phyloP scores from a whole-genome alignment of 164 flowering plant species.

The Euptelea pleiosperma region DNA sequence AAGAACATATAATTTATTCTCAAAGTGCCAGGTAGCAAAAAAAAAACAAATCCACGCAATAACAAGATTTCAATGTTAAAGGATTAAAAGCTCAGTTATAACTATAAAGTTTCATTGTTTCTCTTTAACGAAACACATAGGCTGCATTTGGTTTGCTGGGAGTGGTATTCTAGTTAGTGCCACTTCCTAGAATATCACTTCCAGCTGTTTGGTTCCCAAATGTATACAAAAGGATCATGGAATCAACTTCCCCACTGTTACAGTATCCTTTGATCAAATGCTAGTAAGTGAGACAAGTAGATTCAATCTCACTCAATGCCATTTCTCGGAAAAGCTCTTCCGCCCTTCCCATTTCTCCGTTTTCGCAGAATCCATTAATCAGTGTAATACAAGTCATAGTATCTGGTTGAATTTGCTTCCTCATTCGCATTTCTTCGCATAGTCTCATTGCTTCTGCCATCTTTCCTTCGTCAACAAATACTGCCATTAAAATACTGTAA shows the following conservation, averaged over 20 bases:
- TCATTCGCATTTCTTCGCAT: slow-evolving; percentile 62
- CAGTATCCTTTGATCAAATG: slow-evolving; percentile 72
- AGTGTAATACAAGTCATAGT: slow-evolving; percentile 61
- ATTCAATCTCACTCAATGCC: slow-evolving; percentile 49
- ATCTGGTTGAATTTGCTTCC: slow-evolving; percentile 50
- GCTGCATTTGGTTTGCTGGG: too few species aligned
- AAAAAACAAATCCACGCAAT: slow-evolving; percentile 3
- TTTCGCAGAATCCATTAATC: slow-evolving; percentile 58
- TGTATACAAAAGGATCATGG: slow-evolving; percentile 51
- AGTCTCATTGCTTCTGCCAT: slow-evolving; percentile 50
- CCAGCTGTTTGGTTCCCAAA: too few species aligned
- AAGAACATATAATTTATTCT: not conserved
- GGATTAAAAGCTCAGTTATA: too few species aligned
- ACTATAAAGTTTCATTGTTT: too few species aligned
- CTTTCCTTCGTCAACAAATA: slow-evolving; percentile 49
- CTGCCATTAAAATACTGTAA: slow-evolving; percentile 58
- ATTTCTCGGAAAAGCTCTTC: slow-evolving; percentile 62
- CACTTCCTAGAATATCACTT: too few species aligned
- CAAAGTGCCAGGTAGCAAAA: too few species aligned
- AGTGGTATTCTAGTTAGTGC: too few species aligned
- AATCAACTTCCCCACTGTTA: slow-evolving; percentile 45
- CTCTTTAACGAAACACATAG: too few species aligned
- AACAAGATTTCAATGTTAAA: too few species aligned
- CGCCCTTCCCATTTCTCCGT: slow-evolving; percentile 45
- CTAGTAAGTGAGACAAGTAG: slow-evolving; percentile 57